phyloP scores from a whole-genome alignment of 2,329 filamentous ascomycete species.

The Penicillium oxalicum region DNA sequence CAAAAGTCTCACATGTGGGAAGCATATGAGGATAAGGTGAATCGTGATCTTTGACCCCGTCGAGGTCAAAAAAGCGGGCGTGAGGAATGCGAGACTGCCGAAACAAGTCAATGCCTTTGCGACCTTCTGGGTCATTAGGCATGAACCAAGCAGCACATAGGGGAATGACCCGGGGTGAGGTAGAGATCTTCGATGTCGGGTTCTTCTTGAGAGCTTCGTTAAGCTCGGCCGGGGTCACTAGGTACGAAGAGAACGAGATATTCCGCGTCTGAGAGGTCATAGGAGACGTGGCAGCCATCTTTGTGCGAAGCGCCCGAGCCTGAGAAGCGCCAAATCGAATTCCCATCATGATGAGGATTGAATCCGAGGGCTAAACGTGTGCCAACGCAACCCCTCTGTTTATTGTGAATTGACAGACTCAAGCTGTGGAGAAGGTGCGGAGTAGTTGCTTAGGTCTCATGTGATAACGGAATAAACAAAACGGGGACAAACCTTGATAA shows the following conservation, averaged over 20 bases:
- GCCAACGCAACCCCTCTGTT: not conserved
- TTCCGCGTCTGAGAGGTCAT: conserved; percentile 37
- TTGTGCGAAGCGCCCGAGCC: conserved; percentile 21
- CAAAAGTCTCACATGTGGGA: conserved; percentile 72
- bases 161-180: conserved; percentile 76
- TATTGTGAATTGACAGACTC: conserved; percentile 23
- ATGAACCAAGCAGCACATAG: conserved; percentile 95
- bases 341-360: conserved; percentile 32
- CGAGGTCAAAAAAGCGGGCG: conserved; percentile 92
- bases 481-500: conserved; percentile 7
- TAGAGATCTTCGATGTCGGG: conserved; percentile 69
- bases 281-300: conserved; percentile 23
- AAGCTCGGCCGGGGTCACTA: conserved; percentile 80
- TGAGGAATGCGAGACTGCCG: conserved; percentile 76
- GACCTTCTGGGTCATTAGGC: conserved; percentile 71
- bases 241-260: conserved; percentile 65
- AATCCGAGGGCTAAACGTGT: conserved; percentile 1
- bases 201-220: conserved; percentile 76
- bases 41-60: conserved; percentile 79
- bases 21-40: conserved; percentile 97
- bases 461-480: conserved; percentile 7
- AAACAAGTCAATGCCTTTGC: conserved; percentile 75
- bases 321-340: conserved; percentile 27
- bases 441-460: conserved; percentile 14
- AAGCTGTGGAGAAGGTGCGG: conserved; percentile 16